A percentile compares a stretch with the other conserved stretches of the same genome.
phyloP scores from a whole-genome alignment of 768 basidiomycete genomes.

The Psilocybe sp. region DNA sequence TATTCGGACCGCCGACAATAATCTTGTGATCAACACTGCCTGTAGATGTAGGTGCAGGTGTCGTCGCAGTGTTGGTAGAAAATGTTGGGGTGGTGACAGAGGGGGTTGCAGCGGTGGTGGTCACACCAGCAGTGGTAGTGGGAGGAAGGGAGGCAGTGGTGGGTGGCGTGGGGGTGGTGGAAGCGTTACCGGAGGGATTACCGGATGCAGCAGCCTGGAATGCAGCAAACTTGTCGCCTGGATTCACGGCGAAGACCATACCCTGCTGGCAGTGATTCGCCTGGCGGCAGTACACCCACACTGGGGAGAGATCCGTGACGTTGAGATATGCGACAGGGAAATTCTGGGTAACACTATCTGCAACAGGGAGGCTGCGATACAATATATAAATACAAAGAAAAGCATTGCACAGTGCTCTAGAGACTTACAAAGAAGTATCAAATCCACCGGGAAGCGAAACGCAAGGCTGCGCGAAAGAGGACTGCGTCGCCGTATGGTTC shows the following conservation, averaged over 20 bases:
- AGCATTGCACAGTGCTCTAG: neutral
- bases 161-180: slow-evolving; percentile 24
- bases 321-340: slow-evolving; percentile 45
- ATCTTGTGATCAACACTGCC: slow-evolving; percentile 31
- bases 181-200: slow-evolving; percentile 17
- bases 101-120: slow-evolving; percentile 22
- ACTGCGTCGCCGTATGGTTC: slow-evolving; percentile 61
- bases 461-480: slow-evolving; percentile 50
- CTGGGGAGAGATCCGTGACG: slow-evolving; percentile 35
- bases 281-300: slow-evolving; percentile 63
- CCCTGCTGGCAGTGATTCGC: slow-evolving; percentile 50
- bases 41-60: slow-evolving; percentile 13
- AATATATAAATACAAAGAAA: neutral
- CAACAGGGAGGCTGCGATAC: slow-evolving; percentile 41
- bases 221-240: slow-evolving; percentile 47
- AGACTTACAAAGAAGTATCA: slow-evolving; percentile 52
- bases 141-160: slow-evolving; percentile 21
- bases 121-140: slow-evolving; percentile 22
- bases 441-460: slow-evolving; percentile 39
- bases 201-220: slow-evolving; percentile 53
- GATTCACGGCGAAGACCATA: slow-evolving; percentile 70
- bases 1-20: slow-evolving; percentile 38
- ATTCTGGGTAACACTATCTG: slow-evolving; percentile 33
- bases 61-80: slow-evolving; percentile 19
- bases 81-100: slow-evolving; percentile 26